Evolutionary conservation across 2,329 filamentous ascomycete genomes (phyloP).

Genomic region (Fusarium paranaense): DNA sequence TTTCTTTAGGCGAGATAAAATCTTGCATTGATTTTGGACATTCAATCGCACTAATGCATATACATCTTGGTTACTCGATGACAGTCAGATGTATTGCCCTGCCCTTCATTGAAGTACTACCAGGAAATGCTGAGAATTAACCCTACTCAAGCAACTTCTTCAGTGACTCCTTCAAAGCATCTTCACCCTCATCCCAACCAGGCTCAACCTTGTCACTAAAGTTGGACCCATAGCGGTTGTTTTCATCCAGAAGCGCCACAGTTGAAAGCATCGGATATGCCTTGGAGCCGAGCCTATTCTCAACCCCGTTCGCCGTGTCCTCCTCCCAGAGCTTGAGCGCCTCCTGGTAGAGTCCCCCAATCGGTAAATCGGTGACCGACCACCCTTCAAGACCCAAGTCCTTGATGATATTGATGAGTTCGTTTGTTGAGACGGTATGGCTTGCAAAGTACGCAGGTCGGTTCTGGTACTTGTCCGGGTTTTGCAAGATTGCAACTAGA

Average conservation of each 20-base stretch:
- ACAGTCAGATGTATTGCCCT: too few relatives aligned
- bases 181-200: not conserved
- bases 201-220: slow-evolving; percentile 9
- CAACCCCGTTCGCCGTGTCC: slow-evolving; percentile 9
- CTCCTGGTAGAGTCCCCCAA: not conserved
- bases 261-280: slow-evolving; percentile 14
- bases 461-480: slow-evolving; percentile 7
- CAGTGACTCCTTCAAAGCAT: not conserved
- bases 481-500: slow-evolving; percentile 4
- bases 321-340: slow-evolving; percentile 8
- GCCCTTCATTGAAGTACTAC: not conserved
- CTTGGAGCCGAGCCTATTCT: slow-evolving; percentile 4
- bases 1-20: too few relatives aligned
- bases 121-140: not conserved
- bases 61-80: too few relatives aligned
- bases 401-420: slow-evolving; percentile 4
- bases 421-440: slow-evolving; percentile 13
- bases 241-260: slow-evolving; percentile 8
- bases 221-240: slow-evolving; percentile 12
- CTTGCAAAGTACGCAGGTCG: slow-evolving; percentile 23
- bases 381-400: not conserved
- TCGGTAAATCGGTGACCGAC: not conserved
- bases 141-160: not conserved
- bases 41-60: too few relatives aligned
- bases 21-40: too few relatives aligned